These are phyloP conservation scores for Pythium chondricola DNA, from an alignment of 352 stramenopile genomes.

Conservation along the genomic window DNA sequence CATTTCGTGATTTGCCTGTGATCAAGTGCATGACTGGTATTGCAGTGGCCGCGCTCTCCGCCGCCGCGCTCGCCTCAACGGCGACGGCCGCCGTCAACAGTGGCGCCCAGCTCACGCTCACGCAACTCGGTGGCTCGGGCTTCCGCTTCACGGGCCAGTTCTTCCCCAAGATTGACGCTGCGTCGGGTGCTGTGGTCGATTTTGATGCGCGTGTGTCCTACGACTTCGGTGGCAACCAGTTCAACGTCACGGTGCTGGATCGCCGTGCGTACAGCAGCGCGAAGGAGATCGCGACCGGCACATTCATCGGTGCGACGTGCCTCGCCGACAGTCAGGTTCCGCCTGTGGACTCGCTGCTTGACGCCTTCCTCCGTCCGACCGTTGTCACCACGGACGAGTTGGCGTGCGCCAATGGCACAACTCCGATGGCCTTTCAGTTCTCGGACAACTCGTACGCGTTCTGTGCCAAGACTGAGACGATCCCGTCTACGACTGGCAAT, in stretches of 20 bases:
- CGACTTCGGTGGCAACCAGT: constrained; percentile 2
- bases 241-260: constrained; percentile 1
- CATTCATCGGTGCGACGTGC: neutral
- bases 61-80: neutral
- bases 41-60: neutral
- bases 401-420: neutral
- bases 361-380: neutral
- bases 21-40: no score
- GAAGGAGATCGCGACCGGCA: neutral
- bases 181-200: neutral
- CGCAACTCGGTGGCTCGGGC: no score
- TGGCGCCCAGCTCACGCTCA: no score
- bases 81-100: no score
- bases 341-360: neutral
- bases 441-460: constrained; percentile 3
- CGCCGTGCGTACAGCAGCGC: constrained; percentile 1
- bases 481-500: constrained; percentile 1
- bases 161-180: no score
- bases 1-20: no score
- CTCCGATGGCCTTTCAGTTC: constrained; percentile 3
- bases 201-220: constrained; percentile 3
- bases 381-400: neutral
- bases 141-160: no score
- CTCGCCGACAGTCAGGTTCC: neutral
- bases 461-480: constrained; percentile 1